Conservation (phyloP, 1,284 basidiomycete species). For the Gymnopus androsaceus region DNA sequence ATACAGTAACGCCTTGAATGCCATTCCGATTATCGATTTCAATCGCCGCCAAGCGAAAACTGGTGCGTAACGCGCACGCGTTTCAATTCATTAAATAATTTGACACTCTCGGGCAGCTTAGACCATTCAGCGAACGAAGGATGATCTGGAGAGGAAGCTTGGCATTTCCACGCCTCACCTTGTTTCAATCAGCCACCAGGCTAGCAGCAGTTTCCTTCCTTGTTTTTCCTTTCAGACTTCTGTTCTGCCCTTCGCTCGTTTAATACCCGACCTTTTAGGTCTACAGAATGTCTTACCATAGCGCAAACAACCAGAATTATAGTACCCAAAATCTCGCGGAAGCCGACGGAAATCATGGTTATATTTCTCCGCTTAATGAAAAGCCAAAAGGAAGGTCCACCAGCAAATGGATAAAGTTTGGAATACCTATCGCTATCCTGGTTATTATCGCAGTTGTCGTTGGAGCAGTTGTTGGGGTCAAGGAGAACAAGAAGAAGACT, state of each 20-base stretch:
- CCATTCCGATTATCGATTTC: too few relatives aligned
- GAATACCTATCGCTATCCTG: constrained; percentile 62
- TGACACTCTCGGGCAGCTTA: too few relatives aligned
- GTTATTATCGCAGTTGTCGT: constrained; percentile 78
- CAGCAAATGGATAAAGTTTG: constrained; percentile 67
- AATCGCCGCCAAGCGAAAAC: too few relatives aligned
- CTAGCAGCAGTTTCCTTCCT: neutral
- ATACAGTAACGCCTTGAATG: too few relatives aligned
- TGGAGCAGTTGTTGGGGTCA: constrained; percentile 75
- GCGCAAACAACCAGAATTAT: constrained; percentile 11
- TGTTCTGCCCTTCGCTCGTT: constrained; percentile 8
- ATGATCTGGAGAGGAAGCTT: too few relatives aligned
- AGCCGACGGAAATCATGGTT: constrained; percentile 64
- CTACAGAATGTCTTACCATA: constrained; percentile 3
- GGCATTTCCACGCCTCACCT: too few relatives aligned
- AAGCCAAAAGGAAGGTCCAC: constrained; percentile 40
- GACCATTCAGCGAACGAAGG: too few relatives aligned
- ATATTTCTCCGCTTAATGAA: constrained; percentile 47
- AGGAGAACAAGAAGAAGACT: constrained; percentile 40
- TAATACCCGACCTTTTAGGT: neutral
- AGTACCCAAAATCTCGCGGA: constrained; percentile 33
- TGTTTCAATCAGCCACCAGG: too few relatives aligned
- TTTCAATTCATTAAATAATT: too few relatives aligned
- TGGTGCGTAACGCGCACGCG: too few relatives aligned
- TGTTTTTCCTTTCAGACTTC: constrained; percentile 2